These are phyloP conservation scores for Blastobotrys indianensis DNA, from an alignment of 1,139 yeast genomes.

Conservation along the genomic window DNA sequence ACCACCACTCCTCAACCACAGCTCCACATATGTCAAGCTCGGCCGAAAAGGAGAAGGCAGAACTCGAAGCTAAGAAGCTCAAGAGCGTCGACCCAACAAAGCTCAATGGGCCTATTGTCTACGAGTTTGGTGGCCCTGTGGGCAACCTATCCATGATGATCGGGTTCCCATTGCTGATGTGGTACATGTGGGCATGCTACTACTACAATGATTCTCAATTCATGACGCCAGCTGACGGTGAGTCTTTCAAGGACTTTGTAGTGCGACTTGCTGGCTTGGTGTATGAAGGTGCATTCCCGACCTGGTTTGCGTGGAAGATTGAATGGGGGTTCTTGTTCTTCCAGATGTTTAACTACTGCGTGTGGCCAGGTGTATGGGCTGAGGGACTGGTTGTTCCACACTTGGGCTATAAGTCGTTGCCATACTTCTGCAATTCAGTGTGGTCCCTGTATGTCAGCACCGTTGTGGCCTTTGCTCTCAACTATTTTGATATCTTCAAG, in stretches of 20 bases:
- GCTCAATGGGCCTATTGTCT: constrained; percentile 29
- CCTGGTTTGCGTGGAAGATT: constrained; percentile 57
- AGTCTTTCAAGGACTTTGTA: constrained; percentile 56
- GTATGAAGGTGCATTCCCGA: constrained; percentile 60
- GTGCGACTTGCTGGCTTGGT: constrained; percentile 40
- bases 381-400: constrained; percentile 90
- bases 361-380: constrained; percentile 93
- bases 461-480: constrained; percentile 52
- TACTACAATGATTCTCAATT: constrained; percentile 68
- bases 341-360: constrained; percentile 71
- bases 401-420: constrained; percentile 69
- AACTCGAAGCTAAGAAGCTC: constrained; percentile 8
- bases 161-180: constrained; percentile 91
- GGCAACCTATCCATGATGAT: constrained; percentile 92
- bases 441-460: constrained; percentile 72
- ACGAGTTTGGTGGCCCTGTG: constrained; percentile 91
- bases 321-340: constrained; percentile 65
- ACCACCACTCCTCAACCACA: too few species aligned
- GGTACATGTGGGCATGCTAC: constrained; percentile 93
- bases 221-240: constrained; percentile 60
- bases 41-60: constrained; percentile 17
- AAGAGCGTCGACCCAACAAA: constrained; percentile 20
- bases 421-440: constrained; percentile 90
- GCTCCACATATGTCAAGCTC: constrained; percentile 14
- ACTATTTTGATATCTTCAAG: constrained; percentile 67